Base-by-base conservation (phyloP, 202 grass and related monocot species). In the Digitaria exilis region DNA sequence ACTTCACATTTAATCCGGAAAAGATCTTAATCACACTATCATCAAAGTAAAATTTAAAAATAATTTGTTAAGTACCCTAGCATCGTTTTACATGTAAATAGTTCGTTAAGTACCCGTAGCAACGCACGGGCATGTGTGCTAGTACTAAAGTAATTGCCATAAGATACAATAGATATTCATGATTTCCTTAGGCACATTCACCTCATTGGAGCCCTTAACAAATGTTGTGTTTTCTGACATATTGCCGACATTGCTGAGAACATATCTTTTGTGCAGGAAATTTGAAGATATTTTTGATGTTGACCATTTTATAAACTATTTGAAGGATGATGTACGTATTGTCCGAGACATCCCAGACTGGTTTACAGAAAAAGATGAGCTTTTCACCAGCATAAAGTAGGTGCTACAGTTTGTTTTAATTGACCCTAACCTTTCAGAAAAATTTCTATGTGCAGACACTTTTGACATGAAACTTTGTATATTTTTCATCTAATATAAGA, bases 211-310 rank as follows among this genome's bases (percentile, higher is more conserved):
- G 41, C 56, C 44, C 49, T 69, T 46, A 86, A 79, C 74, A n/a
- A 16, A 19, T 29, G 22, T 52, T 29, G 22, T 71, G 25, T 56
- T 66, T 88, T 82, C 61, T 32, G 1, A 64, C 50, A 81, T 55
- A 64, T 6, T 83, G 35, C 18, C 32, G 68, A 52, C 30, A 25
- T 75, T 42, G 19, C 63, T 84, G 15, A 50, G 28, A 77, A 58
- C 28, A 30, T 79, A 28, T 81, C 57, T 87, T 62, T 56, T 85
- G 35, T 91, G 75, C 84, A 98, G 95, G 66, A 98, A 95, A 73
- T 93, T 98, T 63, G 92, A 95, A 86, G 93, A 95, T 61, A 90
- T 95, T 49, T 95, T 95, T 79, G 85, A 95, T 84, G 90, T 92
- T 28, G 82, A 95, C 82, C 90, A 92, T 75, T 92, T 95, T 80